phyloP scores from a whole-genome alignment of 176 grass and related monocot species.

The Neostapfia colusana region DNA sequence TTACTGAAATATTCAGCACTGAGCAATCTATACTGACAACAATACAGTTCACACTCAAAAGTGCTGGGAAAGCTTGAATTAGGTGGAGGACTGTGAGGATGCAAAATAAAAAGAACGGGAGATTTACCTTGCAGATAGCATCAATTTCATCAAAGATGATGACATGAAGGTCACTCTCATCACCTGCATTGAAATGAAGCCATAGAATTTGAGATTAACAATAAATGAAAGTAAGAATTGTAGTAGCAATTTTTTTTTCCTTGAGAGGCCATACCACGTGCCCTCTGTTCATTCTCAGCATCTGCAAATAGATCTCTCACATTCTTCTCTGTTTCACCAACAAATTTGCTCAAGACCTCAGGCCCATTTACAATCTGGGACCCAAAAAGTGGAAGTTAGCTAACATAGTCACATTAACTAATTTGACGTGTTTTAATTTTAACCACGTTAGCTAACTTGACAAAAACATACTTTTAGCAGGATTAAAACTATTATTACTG shows the following conservation, averaged over 20 bases:
- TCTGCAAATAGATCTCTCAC: slow-evolving; percentile 96
- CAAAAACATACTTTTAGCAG: neutral
- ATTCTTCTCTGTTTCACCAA: slow-evolving; percentile 97
- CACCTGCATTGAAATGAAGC: slow-evolving; percentile 53
- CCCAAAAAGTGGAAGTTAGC: neutral
- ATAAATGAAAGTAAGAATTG: neutral
- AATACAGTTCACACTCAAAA: neutral
- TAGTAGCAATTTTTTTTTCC: slow-evolving; percentile 1
- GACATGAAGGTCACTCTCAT: slow-evolving; percentile 94
- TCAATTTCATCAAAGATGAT: slow-evolving; percentile 99
- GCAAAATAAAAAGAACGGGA: neutral
- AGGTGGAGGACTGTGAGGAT: neutral
- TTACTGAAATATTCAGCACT: neutral
- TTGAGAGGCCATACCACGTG: slow-evolving; percentile 43
- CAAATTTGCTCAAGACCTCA: slow-evolving; percentile 92
- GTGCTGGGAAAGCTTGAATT: neutral
- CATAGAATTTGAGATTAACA: neutral
- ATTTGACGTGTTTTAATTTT: too few species aligned
- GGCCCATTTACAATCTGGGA: slow-evolving; percentile 70
- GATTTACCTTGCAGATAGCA: slow-evolving; percentile 59
- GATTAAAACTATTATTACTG: neutral
- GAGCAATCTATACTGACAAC: neutral
- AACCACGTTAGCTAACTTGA: neutral
- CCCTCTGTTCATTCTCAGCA: slow-evolving; percentile 85
- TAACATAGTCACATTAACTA: neutral